Evolutionary conservation across 345 rosid species (phyloP), one percentile per base, ranked within the genome.

Genomic region (Camelina sativa): DNA sequence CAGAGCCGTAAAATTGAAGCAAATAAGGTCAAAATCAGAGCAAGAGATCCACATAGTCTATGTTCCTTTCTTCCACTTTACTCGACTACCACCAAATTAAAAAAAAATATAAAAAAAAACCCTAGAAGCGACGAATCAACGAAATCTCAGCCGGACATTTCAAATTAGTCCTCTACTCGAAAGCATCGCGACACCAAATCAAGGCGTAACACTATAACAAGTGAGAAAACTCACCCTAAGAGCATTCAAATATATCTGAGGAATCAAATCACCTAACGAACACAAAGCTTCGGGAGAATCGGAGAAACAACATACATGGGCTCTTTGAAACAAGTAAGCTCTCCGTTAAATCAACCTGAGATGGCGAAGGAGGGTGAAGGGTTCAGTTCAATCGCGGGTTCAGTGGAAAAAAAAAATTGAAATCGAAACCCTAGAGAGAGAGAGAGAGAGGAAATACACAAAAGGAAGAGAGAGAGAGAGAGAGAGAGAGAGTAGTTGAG

Each of bases 361-460:
- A 59, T 58, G 74, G 48, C 4, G 51, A 61, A 13, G 30, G 69
- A 34, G 28, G 9, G 67, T 8, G 35, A n/a, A 65, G 22, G 38
- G 34, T 64, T 30, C 70, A 70, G 76, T 64, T 55, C 62, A 66
- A 71, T 64, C 76, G 76, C 52, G 43, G 56, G 59, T 73, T 66
- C 67, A 71, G 65, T 61, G 70, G 48, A 1, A 4, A 65, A 59
- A 23, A 25, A 73, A 51, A 73, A 40, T 19, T 62, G 70, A 62
- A 67, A 67, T 78, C 78, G 81, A 46, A 78, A 78, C 75, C 81
- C 81, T 78, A 73, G 75, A 73, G 78, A 73, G 78, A 78, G 74
- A 40, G 51, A 56, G 28, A 32, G 35, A 73, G 78, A 78, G 74
- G 71, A 22, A 38, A 11, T 38, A 37, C 25, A 17, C 55, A 47